Evolutionary conservation across 192 early-diverging fungal genomes (phyloP), one percentile per base, ranked within the genome.

Genomic region (Paraglomus brasilianum): DNA sequence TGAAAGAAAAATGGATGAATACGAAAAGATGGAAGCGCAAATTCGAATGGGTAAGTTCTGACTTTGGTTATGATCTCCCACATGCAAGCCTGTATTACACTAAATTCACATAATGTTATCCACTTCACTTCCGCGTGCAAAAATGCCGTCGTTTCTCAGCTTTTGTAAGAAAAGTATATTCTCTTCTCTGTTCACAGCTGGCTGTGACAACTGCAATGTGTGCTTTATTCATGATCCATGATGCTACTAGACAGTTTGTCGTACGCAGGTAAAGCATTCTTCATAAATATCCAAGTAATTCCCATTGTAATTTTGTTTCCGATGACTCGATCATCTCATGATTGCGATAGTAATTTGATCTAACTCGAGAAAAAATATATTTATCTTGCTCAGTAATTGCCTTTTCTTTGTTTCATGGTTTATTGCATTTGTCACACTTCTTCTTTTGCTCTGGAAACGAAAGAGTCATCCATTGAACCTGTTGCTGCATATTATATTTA

Each of bases 91-190:
- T 30, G 30, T 30, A 30, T 30, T 30, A 2, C 3, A 30, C 4
- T 24, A 45, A 15, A 63, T 24, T 46, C 8, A 13, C 0, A 53
- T 56, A 22, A 22, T 6, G n/a, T n/a, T n/a, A n/a, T n/a, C n/a
- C n/a, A n/a, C n/a, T n/a, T n/a, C n/a, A n/a, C n/a, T n/a, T n/a
- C n/a, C n/a, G n/a, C n/a, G n/a, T n/a, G n/a, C n/a, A n/a, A 56
- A 56, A 56, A n/a, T 56, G 10, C 30, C 3, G n/a, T 56, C 55
- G 21, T 67, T 42, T 22, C 21, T 45, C 55, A 67, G 66, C 66
- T 1, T 67, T 67, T 44, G 50, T 67, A 50, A 52, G 66, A 43
- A 67, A 67, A 67, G 66, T 67, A 8, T 67, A 67, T 44, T 6
- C n/a, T 24, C n/a, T 67, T 42, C 41, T 67, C 6, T 53, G 11